Evolutionary conservation across 108 stramenopile genomes (phyloP), one percentile per base, ranked within the genome.

Genomic region (Licmophora abbreviata): DNA sequence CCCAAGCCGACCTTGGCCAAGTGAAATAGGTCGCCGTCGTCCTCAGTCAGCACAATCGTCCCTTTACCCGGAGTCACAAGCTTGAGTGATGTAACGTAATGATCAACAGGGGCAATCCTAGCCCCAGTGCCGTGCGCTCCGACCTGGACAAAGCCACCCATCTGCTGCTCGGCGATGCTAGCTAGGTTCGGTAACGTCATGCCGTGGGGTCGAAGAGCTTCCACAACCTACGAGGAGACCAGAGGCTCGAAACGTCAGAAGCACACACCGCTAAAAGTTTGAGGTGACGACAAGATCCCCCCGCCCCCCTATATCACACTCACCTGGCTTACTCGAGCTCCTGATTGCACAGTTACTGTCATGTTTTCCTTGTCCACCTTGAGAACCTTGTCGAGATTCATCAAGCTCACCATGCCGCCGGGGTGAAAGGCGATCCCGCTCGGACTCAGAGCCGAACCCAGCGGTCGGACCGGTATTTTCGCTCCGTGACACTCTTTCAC

Each of bases 111-210:
- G 3, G 94, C 83, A 35, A 99, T 69, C 0, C 54, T 48, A n/a
- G 75, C 84, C 0, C 98, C 98, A 8, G 96, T 99, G 2, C 98
- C 98, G 64, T 99, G 98, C 0, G 96, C 98, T 24, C 92, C 95
- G 12, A 95, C 92, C 54, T 92, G 88, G 9, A 82, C 62, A 48
- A 95, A 98, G 1, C 96, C 96, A 32, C 94, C 98, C 54, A 99
- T 74, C 65, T 96, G 95, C 61, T 99, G 98, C 64, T 97, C 93
- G 33, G 89, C 92, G 66, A 99, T 97, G 11, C 79, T 83, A 29
- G 96, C 94, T 41, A 97, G 70, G 64, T 97, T 97, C 27, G 94
- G 91, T 46, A 99, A 72, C 20, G 98, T 99, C 29, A 99, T 44
- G 8, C 77, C 74, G 29, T 91, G 61, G 2, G 56, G 65, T 44